Evolutionary conservation across 495 filamentous ascomycete species (phyloP), one percentile per base, ranked within the genome.

Genomic region (Xylaria curta): DNA sequence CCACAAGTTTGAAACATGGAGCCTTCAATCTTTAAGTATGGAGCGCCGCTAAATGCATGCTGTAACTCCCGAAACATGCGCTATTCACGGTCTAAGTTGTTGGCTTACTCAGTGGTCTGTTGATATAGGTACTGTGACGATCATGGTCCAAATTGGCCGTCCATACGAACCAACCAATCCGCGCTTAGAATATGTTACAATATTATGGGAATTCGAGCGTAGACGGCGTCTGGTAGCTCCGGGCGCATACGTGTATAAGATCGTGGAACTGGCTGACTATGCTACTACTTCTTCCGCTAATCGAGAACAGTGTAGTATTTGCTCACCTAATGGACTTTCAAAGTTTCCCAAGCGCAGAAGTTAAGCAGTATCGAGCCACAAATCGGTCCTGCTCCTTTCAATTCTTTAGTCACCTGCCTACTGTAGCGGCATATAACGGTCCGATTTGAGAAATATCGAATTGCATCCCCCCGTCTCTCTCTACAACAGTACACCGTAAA

Each of bases 1-100:
- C 58, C 58, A 60, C 58, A 60, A 10, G 17, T 21, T 60, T 38
- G 58, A 60, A 60, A 60, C 58, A 13, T 47, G 44, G 44, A 36
- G 5, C 58, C 31, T 60, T 31, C 3, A 8, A 12, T n/a, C 56
- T 59, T 59, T 33, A 38, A 38, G 36, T 38, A 38, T n/a, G 21
- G 31, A 36, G 26, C 33, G 26, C 58, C 33, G 13, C 58, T 40
- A 60, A 60, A 60, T 56, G 26, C 31, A 59, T 38, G 56, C 56
- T n/a, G 56, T 59, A 7, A 9, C 6, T 8, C 3, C 53, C 24
- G 1, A 59, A 59, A 59, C 15, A 9, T 60, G 31, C n/a, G 33
- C 58, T 28, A 31, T 56, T 17, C 24, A 31, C 26, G 5, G 13
- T 26, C 53, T 2, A 56, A 10, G 24, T 2, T 54, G 51, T 26